A percentile compares a stretch with the other conserved stretches of the same genome.
phyloP scores from a whole-genome alignment of 805 yeast genomes.

The Metschnikowia drakensbergensis region DNA sequence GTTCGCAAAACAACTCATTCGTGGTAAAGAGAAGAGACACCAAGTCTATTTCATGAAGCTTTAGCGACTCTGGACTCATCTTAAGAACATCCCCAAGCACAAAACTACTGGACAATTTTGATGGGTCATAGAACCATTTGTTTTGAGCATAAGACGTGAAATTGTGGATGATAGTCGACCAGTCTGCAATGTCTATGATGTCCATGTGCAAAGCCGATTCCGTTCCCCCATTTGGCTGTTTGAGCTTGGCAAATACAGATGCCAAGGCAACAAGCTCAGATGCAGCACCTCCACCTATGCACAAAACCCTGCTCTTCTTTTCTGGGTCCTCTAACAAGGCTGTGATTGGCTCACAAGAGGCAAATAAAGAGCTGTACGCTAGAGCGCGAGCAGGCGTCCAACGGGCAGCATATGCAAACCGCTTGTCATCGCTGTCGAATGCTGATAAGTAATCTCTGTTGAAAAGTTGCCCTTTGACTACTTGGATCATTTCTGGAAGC shows the following conservation, averaged over 20 bases:
- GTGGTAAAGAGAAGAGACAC: slow-evolving; percentile 81
- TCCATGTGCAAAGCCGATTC: slow-evolving; percentile 42
- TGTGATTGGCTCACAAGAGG: slow-evolving; percentile 43
- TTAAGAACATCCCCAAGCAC: slow-evolving; percentile 30
- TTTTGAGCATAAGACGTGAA: slow-evolving; percentile 41
- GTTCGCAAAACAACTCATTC: slow-evolving; percentile 75
- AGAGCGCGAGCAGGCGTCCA: slow-evolving; percentile 86
- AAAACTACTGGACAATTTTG: slow-evolving; percentile 28
- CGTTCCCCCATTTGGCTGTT: slow-evolving; percentile 31
- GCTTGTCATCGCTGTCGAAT: slow-evolving; percentile 56
- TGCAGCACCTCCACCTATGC: slow-evolving; percentile 90
- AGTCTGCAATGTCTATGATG: slow-evolving; percentile 75
- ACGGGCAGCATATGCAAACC: slow-evolving; percentile 74
- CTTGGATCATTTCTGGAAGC: slow-evolving; percentile 50
- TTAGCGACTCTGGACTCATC: slow-evolving; percentile 14
- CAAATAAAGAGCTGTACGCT: slow-evolving; percentile 66
- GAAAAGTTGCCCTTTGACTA: slow-evolving; percentile 64
- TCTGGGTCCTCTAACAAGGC: slow-evolving; percentile 32
- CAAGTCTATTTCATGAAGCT: slow-evolving; percentile 34
- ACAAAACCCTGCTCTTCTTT: slow-evolving; percentile 41
- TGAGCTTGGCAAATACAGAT: slow-evolving; percentile 48
- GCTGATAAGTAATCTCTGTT: slow-evolving; percentile 70
- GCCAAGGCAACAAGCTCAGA: slow-evolving; percentile 69
- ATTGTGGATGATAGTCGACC: slow-evolving; percentile 53
- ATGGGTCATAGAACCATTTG: slow-evolving; percentile 49